Evolutionary conservation across 768 basidiomycete species (phyloP).

Genomic region (Russula abietina): DNA sequence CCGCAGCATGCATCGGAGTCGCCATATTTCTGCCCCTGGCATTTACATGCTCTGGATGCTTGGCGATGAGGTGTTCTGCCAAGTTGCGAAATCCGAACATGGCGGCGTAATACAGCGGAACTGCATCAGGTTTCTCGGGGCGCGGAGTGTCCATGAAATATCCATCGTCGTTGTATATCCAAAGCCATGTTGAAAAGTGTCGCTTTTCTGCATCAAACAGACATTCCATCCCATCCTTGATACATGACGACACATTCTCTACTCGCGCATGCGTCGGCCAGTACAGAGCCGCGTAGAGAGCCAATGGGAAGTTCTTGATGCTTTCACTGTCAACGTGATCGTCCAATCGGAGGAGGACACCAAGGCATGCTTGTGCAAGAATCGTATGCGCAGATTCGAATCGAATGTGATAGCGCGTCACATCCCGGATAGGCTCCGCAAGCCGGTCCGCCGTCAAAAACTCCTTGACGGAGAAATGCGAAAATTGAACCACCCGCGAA

Average conservation of each 20-base stretch:
- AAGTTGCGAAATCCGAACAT: neutral
- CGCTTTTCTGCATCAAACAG: neutral
- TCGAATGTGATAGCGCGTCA: neutral
- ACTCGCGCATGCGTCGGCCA: neutral
- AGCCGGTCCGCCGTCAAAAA: neutral
- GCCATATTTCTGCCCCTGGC: neutral
- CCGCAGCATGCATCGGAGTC: neutral
- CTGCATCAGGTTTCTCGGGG: neutral
- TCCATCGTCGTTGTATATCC: neutral
- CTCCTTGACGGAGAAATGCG: conserved; percentile 5
- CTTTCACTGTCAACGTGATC: neutral
- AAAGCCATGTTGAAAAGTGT: neutral
- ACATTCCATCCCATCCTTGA: neutral
- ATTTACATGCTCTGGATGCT: neutral
- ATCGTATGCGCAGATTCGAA: neutral
- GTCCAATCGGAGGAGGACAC: neutral
- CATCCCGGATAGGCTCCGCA: neutral
- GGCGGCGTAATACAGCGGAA: neutral
- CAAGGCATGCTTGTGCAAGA: neutral
- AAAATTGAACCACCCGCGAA: conserved; percentile 1
- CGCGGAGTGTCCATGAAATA: neutral
- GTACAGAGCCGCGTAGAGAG: neutral
- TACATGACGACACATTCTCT: neutral
- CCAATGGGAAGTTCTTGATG: neutral
- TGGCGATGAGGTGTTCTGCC: neutral